Evolutionary conservation across 805 yeast genomes (phyloP), one percentile per base, ranked within the genome.

Genomic region (Cyberlindnera lachancei): DNA sequence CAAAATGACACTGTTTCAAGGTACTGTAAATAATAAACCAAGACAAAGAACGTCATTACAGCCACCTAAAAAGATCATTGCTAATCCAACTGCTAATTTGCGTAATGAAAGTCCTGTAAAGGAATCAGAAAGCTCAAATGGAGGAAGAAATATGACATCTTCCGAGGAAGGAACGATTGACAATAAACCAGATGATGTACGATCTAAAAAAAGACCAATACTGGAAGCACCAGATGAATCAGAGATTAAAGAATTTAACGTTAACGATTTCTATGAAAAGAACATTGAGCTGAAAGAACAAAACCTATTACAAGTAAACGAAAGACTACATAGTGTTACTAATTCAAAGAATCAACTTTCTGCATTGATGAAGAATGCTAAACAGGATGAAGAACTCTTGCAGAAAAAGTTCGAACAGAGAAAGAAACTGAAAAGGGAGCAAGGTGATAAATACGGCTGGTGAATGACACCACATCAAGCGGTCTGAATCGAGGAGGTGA

Each of bases 301-400:
- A 19, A 53, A 53, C 1, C 29, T 40, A 15, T 30, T 52, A 10
- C 35, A 39, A 20, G 48, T 44, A 29, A 46, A 40, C 33, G 45
- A 48, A 34, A 27, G 38, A 10, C 34, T 52, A 4, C 46, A 45
- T 16, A 26, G 41, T 0, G 48, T 50, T 5, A 35, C 48, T 1
- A 43, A 52, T 27, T 29, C 28, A 8, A 46, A 38, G 31, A 52
- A 52, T 29, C 56, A 52, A 31, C 34, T 52, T 26, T 39, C 44
- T 4, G 42, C 56, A 3, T 34, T 52, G 21, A 40, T 52, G 27
- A 50, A 48, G 29, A 52, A 52, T 36, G 56, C 56, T 2, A 14
- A 42, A 14, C 38, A 38, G 30, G 45, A 52, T 15, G 34, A 43
- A 17, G 55, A 46, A 6, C 17, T 52, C 3, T 30, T 52, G 4